Percentiles rank a stretch among this genome's conserved stretches.
These are phyloP conservation scores for Colletotrichum trifolii DNA, from an alignment of 2,329 filamentous ascomycete species.

Conservation along the genomic window DNA sequence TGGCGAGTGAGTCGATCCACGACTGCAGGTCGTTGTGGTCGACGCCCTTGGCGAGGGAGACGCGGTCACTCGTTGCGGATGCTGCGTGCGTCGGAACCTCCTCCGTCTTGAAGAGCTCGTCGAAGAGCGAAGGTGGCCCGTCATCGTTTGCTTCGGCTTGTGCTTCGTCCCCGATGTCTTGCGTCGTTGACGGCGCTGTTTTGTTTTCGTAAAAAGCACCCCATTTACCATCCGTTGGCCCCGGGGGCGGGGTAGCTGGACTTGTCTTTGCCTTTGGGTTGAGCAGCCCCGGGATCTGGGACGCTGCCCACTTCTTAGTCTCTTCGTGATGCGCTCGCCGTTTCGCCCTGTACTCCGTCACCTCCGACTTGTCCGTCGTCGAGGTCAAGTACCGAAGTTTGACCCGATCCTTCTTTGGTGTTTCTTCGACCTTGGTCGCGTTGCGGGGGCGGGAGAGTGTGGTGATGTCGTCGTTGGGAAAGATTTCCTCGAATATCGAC, in stretches of 20 bases:
- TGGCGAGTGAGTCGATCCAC: slow-evolving; percentile 32
- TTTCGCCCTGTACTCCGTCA: slow-evolving; percentile 12
- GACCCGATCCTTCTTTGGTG: background rate
- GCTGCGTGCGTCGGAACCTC: background rate
- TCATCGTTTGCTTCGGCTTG: background rate
- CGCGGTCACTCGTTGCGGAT: no score
- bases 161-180: background rate
- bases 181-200: no score
- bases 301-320: background rate
- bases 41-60: background rate
- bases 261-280: background rate
- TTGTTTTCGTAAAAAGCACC: no score
- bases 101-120: slow-evolving; percentile 26
- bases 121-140: slow-evolving; percentile 15
- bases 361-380: slow-evolving; percentile 22
- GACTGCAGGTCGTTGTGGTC: slow-evolving; percentile 32
- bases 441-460: background rate
- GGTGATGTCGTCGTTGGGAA: slow-evolving; percentile 17
- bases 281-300: slow-evolving; percentile 11
- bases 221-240: no score
- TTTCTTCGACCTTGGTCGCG: background rate
- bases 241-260: background rate
- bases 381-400: slow-evolving; percentile 32
- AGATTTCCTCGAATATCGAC: slow-evolving; percentile 32
- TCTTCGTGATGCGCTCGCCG: background rate